Base-by-base conservation (phyloP, 805 yeast genomes). In the Myxozyma nipponensis region DNA sequence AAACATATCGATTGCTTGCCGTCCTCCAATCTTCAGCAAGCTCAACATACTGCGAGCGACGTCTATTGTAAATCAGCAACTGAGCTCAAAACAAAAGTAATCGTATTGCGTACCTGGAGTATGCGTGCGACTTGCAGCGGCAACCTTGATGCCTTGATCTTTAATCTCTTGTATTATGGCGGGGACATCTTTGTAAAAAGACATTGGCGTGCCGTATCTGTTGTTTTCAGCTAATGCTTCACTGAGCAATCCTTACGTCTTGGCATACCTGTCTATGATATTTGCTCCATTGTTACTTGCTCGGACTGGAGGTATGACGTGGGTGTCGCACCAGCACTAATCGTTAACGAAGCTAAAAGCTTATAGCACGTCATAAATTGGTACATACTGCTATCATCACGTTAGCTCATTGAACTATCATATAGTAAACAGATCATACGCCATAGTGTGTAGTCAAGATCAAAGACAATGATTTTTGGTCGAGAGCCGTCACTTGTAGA, bases 81-180 rank as follows among this genome's bases (percentile, higher is more conserved):
- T 21, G 22, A 24, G 39, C 10, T 13, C 19, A 2, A 9, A 13
- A 28, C 13, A 15, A n/a, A 32, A 3, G 2, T 22, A 70, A 18
- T 30, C 30, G 7, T 3, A 24, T 15, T 13, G 22, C 41, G 4
- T 53, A n/a, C 76, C 72, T 0, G 95, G 95, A 1, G 87, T 78
- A 53, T 79, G 78, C 0, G 96, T 88, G 58, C 95, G 72, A 23
- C 91, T 83, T 0, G 96, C 96, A 2, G 83, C 81, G 25, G 83
- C 75, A 1, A 86, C 74, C 30, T 65, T 67, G 5, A 82, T 81
- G 3, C 64, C 70, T 18, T 78, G 68, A 0, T 67, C 67, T 26
- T 68, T 66, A 48, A 88, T 67, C 48, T 79, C 82, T 10, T 64
- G 61, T 15, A 88, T 67, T 7, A 88, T 83, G 13, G 70, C 73